Evolutionary conservation across 176 grass and related monocot genomes (phyloP).

Genomic region (Thinopyrum elongatum): DNA sequence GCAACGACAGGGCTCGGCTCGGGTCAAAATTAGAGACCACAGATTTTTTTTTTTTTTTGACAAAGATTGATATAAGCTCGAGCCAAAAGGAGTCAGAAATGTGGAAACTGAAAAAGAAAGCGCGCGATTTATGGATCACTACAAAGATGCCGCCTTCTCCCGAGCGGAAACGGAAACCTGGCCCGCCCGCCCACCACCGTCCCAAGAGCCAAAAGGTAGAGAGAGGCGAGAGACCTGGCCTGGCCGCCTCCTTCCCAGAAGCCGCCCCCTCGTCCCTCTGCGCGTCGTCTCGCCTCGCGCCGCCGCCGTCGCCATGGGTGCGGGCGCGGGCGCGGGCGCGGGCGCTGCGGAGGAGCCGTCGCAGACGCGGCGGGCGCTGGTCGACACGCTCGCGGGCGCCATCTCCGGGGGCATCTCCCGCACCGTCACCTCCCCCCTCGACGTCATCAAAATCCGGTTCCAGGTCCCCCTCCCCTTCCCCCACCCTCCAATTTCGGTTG

Average conservation of each 20-base stretch:
- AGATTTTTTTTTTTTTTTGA: too few relatives aligned
- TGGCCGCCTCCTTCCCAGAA: neutral
- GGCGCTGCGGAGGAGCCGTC: constrained; percentile 47
- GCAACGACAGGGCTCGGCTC: too few relatives aligned
- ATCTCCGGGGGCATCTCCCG: constrained; percentile 89
- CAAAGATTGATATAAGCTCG: too few relatives aligned
- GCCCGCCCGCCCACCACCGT: neutral
- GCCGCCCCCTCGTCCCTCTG: neutral
- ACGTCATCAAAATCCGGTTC: constrained; percentile 99
- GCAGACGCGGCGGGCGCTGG: constrained; percentile 66
- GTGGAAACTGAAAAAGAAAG: too few relatives aligned
- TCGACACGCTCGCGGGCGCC: constrained; percentile 74
- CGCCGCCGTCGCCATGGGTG: neutral
- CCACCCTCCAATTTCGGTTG: neutral
- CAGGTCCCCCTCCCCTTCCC: constrained; percentile 40
- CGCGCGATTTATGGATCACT: too few relatives aligned
- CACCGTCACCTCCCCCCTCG: constrained; percentile 89
- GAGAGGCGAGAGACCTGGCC: neutral
- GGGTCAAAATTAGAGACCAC: neutral
- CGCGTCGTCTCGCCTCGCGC: neutral
- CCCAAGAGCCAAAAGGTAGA: constrained; percentile 19
- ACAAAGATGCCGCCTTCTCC: neutral
- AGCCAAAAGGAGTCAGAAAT: too few relatives aligned
- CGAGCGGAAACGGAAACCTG: neutral
- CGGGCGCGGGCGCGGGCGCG: neutral